Evolutionary conservation across 164 flowering plant species (phyloP), one percentile per base, ranked within the genome.

Genomic region (Aristolochia contorta): DNA sequence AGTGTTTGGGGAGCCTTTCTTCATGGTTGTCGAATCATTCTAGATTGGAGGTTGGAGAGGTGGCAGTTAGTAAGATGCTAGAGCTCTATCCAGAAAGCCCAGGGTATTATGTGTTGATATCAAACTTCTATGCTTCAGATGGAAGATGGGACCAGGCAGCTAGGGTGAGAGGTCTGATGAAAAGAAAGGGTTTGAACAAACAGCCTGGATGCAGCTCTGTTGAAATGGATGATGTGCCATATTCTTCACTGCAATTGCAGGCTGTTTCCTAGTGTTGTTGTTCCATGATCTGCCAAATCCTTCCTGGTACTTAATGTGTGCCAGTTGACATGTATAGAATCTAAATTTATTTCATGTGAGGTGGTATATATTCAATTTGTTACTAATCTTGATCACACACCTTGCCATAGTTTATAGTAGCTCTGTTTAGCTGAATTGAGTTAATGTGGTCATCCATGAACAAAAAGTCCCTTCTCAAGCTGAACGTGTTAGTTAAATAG

Each of bases 21-120:
- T 64, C 84, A 86, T 74, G 93, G 89, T 30, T 89, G 91, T 64
- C 71, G 75, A 37, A 72, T 83, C 75, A 84, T 63, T 75, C 84
- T 1, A 77, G 82, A 69, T 68, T 74, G 62, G 93, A 83, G 56
- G 72, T 86, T n/a, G 93, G 79, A n/a, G 83, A 84, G 70, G 52
- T 62, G 20, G 89, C 78, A 15, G 70, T 73, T 0, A 77, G 45
- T 69, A 79, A 67, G 70, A 79, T 86, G 89, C 71, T 82, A 12
- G 78, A 78, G 56, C 49, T 82, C 66, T 73, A 83, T 56, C 86
- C 82, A 60, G 74, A 75, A 62, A 69, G 74, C 57, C 78, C 81
- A 46, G 73, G 81, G 46, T 79, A 83, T 61, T 86, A 83, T 73
- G 83, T 84, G 51, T 77, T 83, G 21, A 56, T 83, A 27, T 77